Evolutionary conservation across 495 filamentous ascomycete genomes (phyloP), one percentile per base, ranked within the genome.

Genomic region (Aspergillus sparsus): DNA sequence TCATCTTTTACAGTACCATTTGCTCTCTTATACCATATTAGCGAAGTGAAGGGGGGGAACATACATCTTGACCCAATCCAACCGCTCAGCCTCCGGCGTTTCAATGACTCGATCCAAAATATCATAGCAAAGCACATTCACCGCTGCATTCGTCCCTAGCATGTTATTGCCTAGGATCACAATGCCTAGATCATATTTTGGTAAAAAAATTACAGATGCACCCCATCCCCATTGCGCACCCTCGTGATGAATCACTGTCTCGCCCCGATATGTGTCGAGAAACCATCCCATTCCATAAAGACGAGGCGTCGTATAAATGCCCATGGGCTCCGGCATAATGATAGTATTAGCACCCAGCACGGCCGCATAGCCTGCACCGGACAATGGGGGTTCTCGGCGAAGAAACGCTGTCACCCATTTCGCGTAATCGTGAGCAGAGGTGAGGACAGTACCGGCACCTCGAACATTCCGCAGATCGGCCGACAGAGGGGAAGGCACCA

Each of bases 261-360:
- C 15, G 7, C 50, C 57, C 11, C 34, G 21, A 13, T 60, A 53
- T n/a, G 39, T 53, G 41, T 60, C 10, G 16, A 53, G 13, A 10
- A 37, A 10, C 57, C 49, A 60, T 4, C 57, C 57, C 18, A 60
- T 13, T 21, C 21, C 49, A 39, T 60, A 60, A 27, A 60, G 37
- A 2, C 7, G 6, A 12, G 57, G 57, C 3, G 32, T 16, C 13
- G 39, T 15, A 18, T 8, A 50, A 5, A 35, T 45, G 12, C 7
- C n/a, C 13, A 10, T 13, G 2, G 41, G 33, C 45, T 11, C 16
- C 32, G 11, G 11, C 8, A 18, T 12, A 5, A 27, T 9, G 15
- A 58, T 58, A n/a, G 13, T 50, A 41, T 58, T 31, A 10, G 55
- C 55, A 0, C 55, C 45, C 10, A 50, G 35, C 31, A 58, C 15